A percentile compares a stretch with the other conserved stretches of the same genome.
These are phyloP conservation scores for Singerocomus rubriflavus DNA, from an alignment of 1,284 basidiomycete species.

Conservation along the genomic window DNA sequence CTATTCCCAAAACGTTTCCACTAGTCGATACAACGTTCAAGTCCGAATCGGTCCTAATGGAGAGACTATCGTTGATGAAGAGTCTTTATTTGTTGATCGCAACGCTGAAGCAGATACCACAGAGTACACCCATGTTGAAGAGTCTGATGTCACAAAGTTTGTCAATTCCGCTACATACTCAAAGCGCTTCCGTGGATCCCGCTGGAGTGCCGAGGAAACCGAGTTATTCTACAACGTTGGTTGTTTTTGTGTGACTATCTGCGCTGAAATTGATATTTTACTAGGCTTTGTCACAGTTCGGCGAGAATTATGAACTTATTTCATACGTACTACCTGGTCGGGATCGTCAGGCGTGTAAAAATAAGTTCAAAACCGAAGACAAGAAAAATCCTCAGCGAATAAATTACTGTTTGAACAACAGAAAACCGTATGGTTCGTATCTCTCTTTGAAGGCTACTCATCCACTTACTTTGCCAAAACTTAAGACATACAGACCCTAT, in stretches of 20 bases:
- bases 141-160: conserved; percentile 79
- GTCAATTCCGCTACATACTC: conserved; percentile 83
- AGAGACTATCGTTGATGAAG: conserved; percentile 77
- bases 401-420: conserved; percentile 62
- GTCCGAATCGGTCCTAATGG: conserved; percentile 80
- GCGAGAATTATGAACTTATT: conserved; percentile 90
- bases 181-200: conserved; percentile 70
- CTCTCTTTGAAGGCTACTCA: not conserved
- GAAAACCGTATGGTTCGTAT: conserved; percentile 62
- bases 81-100: conserved; percentile 74
- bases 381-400: conserved; percentile 71
- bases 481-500: conserved; percentile 66
- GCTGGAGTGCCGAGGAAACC: conserved; percentile 85
- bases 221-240: conserved; percentile 81
- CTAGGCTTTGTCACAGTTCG: conserved; percentile 82
- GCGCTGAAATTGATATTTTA: conserved; percentile 4
- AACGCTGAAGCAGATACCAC: conserved; percentile 59
- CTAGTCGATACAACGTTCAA: conserved; percentile 75
- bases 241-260: conserved; percentile 7
- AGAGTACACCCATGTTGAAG: conserved; percentile 76
- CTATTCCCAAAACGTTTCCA: conserved; percentile 58
- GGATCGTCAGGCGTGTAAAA: conserved; percentile 86
- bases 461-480: not conserved
- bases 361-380: conserved; percentile 89
- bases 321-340: conserved; percentile 81